These are phyloP conservation scores for Stropharia rugosoannulata DNA, from an alignment of 768 basidiomycete genomes.

Conservation along the genomic window DNA sequence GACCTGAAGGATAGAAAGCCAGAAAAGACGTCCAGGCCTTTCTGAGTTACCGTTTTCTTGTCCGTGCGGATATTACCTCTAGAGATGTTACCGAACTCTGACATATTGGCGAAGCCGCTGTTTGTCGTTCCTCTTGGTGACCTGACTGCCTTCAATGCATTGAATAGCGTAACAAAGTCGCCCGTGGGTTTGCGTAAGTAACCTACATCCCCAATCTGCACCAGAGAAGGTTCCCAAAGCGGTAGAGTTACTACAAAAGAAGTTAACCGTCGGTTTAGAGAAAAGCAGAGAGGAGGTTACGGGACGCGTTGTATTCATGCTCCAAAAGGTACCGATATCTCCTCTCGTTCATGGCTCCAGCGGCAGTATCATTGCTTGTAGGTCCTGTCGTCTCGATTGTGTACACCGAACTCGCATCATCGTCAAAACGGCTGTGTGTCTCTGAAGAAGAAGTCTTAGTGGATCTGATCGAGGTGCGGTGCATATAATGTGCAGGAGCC, in stretches of 20 bases:
- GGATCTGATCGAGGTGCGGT: neutral
- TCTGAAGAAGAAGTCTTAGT: neutral
- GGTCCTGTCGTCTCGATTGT: slow-evolving; percentile 1
- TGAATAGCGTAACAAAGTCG: slow-evolving; percentile 69
- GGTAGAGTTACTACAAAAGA: slow-evolving; percentile 53
- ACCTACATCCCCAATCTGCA: slow-evolving; percentile 72
- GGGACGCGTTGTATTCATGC: slow-evolving; percentile 68
- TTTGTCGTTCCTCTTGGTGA: slow-evolving; percentile 35
- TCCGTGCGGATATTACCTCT: slow-evolving; percentile 31
- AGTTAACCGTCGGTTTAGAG: neutral
- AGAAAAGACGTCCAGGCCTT: slow-evolving; percentile 48
- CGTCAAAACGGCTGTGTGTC: slow-evolving; percentile 7
- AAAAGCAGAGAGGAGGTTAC: slow-evolving; percentile 37
- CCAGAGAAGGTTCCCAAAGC: slow-evolving; percentile 65
- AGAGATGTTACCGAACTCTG: slow-evolving; percentile 57
- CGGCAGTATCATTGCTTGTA: slow-evolving; percentile 31
- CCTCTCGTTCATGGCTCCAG: slow-evolving; percentile 56
- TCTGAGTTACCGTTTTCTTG: slow-evolving; percentile 33
- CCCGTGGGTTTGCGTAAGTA: slow-evolving; percentile 71
- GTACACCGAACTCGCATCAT: slow-evolving; percentile 20
- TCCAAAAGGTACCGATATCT: slow-evolving; percentile 64
- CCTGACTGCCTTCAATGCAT: slow-evolving; percentile 56
- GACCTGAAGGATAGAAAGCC: slow-evolving; percentile 40
- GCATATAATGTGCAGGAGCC: slow-evolving; percentile 4
- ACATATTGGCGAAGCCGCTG: slow-evolving; percentile 49